phyloP scores from a whole-genome alignment of 306 rosid genomes.

The Argentina anserina region DNA sequence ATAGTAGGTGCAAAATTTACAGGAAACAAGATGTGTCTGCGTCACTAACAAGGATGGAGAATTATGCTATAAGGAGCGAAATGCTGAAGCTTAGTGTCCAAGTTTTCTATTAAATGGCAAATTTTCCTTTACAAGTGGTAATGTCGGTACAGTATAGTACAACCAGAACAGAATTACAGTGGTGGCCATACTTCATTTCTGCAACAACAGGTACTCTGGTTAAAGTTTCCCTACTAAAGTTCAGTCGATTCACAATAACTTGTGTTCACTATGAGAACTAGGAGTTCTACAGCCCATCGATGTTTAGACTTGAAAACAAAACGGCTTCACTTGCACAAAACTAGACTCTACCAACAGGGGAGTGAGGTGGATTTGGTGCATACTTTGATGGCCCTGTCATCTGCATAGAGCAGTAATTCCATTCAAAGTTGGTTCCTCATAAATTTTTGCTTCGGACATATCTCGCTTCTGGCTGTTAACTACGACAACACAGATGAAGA shows the following conservation, averaged over 20 bases:
- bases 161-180: conserved; percentile 28
- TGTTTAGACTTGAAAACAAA: conserved; percentile 25
- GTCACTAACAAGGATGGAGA: not conserved
- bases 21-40: not conserved
- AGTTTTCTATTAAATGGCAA: not conserved
- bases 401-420: conserved; percentile 23
- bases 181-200: conserved; percentile 26
- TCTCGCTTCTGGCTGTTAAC: conserved; percentile 48
- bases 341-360: conserved; percentile 88
- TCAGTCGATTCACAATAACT: not conserved
- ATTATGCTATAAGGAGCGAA: not conserved
- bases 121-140: conserved; percentile 32
- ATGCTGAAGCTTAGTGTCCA: not conserved
- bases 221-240: conserved; percentile 6
- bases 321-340: conserved; percentile 15
- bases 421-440: conserved; percentile 26
- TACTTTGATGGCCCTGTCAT: conserved; percentile 44
- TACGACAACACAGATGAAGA: conserved; percentile 60
- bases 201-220: conserved; percentile 9
- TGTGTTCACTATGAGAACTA: not conserved
- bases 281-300: conserved; percentile 17
- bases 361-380: conserved; percentile 74
- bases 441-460: conserved; percentile 32
- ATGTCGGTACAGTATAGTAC: conserved; percentile 26
- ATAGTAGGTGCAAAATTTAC: not conserved